A percentile compares a stretch with the other conserved stretches of the same genome.
Evolutionary conservation across 75 land plant genomes (phyloP).

Genomic region (Selaginella tamariscina): DNA sequence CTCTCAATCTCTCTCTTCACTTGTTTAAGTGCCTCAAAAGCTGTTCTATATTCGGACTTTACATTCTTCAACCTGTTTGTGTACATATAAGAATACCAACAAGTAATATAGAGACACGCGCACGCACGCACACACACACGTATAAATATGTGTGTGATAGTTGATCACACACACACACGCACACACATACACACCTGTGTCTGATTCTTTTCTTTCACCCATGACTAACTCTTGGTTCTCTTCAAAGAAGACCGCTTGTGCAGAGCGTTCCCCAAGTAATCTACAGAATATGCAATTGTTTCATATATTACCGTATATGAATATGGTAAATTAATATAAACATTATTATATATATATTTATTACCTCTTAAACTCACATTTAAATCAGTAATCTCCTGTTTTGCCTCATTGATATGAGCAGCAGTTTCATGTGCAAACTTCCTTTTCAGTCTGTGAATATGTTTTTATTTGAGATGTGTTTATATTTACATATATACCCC

Average conservation of each 20-base stretch:
- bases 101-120: too few species aligned
- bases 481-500: too few species aligned
- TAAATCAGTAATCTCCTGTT: constrained; percentile 15
- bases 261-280: background rate
- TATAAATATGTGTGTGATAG: too few species aligned
- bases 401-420: constrained; percentile 10
- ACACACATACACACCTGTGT: too few species aligned
- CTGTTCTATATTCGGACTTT: constrained; percentile 15
- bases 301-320: background rate
- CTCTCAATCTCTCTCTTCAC: constrained; percentile 19
- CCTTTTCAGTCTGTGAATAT: constrained; percentile 10
- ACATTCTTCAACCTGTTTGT: constrained; percentile 14
- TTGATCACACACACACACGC: too few species aligned
- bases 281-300: background rate
- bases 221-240: constrained; percentile 2
- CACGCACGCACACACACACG: too few species aligned
- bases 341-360: too few species aligned
- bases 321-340: background rate
- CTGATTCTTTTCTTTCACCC: background rate
- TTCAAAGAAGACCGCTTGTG: background rate
- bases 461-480: too few species aligned
- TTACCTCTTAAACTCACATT: too few species aligned
- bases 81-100: background rate
- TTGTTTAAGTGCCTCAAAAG: constrained; percentile 14
- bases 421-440: constrained; percentile 17